Evolutionary conservation across 768 basidiomycete genomes (phyloP).

Genomic region (Auriscalpium orientale): DNA sequence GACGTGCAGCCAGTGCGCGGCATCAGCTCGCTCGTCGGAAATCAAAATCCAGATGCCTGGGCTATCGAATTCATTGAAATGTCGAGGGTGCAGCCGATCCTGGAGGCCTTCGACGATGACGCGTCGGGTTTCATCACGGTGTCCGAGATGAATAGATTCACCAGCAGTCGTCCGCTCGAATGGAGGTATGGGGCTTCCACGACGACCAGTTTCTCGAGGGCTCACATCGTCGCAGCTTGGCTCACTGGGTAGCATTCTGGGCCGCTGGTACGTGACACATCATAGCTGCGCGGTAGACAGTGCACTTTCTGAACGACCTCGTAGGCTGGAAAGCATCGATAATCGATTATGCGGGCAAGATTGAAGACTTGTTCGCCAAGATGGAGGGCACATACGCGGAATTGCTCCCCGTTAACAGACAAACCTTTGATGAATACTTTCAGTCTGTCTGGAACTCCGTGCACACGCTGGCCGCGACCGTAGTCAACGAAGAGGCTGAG

Average conservation of each 20-base stretch:
- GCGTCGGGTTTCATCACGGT: conserved; percentile 23
- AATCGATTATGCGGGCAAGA: conserved; percentile 8
- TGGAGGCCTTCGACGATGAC: conserved; percentile 26
- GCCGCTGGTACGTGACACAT: conserved; percentile 10
- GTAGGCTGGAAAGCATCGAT: conserved; percentile 7
- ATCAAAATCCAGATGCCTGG: conserved; percentile 17
- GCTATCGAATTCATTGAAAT: conserved; percentile 15
- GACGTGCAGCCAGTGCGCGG: background rate
- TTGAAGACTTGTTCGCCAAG: conserved; percentile 5
- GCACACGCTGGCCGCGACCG: conserved; percentile 1
- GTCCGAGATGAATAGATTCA: conserved; percentile 24
- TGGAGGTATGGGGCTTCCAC: conserved; percentile 18
- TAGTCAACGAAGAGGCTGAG: background rate
- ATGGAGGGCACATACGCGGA: conserved; percentile 5
- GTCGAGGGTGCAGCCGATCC: conserved; percentile 13
- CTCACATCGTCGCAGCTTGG: conserved; percentile 11
- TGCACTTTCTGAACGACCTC: too few relatives aligned
- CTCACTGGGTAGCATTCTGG: conserved; percentile 27
- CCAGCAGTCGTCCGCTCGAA: conserved; percentile 13
- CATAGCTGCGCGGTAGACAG: too few relatives aligned
- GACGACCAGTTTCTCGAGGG: background rate
- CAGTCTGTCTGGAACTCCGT: background rate
- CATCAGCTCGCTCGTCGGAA: background rate
- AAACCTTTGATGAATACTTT: background rate
- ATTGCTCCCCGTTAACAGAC: conserved; percentile 4